phyloP scores from a whole-genome alignment of 163 green algal genomes.

The Prototheca wickerhamii region DNA sequence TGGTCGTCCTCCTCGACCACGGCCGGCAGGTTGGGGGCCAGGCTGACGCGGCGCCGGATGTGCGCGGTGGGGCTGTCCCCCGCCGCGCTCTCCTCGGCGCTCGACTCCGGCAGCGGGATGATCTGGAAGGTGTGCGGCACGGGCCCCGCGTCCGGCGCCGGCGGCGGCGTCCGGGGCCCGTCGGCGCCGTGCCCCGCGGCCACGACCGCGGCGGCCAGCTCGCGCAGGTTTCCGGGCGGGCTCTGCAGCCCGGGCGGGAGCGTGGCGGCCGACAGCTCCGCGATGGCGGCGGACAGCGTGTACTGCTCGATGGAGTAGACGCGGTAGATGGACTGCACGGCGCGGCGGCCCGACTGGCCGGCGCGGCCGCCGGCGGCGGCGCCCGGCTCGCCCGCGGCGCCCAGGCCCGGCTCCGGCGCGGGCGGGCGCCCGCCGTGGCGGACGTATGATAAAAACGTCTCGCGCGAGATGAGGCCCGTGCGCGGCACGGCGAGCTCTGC shows the following conservation, averaged over 20 bases:
- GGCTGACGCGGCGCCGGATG: too few relatives aligned
- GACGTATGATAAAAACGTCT: slow-evolving; percentile 36
- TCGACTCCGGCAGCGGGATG: not conserved
- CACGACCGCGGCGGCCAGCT: slow-evolving; percentile 17
- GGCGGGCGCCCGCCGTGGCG: slow-evolving; percentile 12
- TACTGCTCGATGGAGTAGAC: slow-evolving; percentile 30
- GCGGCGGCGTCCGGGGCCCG: too few relatives aligned
- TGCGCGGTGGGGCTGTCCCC: too few relatives aligned
- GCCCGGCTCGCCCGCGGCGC: too few relatives aligned
- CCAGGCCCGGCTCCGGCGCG: too few relatives aligned
- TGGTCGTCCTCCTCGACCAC: not conserved
- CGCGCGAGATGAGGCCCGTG: slow-evolving; percentile 10
- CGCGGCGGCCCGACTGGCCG: not conserved
- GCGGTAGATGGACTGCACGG: slow-evolving; percentile 13
- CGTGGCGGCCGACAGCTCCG: slow-evolving; percentile 12
- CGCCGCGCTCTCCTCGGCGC: not conserved
- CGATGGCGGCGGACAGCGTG: slow-evolving; percentile 15
- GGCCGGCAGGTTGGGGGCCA: not conserved
- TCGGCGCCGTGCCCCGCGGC: not conserved
- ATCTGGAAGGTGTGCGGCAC: not conserved
- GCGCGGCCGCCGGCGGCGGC: not conserved
- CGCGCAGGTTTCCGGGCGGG: slow-evolving; percentile 4
- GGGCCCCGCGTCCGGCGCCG: too few relatives aligned
- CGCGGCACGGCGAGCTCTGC: slow-evolving; percentile 22
- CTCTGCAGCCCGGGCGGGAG: slow-evolving; percentile 8